Conservation (phyloP, 2,329 filamentous ascomycete genomes). For the Kalaharituber pfeilii region DNA sequence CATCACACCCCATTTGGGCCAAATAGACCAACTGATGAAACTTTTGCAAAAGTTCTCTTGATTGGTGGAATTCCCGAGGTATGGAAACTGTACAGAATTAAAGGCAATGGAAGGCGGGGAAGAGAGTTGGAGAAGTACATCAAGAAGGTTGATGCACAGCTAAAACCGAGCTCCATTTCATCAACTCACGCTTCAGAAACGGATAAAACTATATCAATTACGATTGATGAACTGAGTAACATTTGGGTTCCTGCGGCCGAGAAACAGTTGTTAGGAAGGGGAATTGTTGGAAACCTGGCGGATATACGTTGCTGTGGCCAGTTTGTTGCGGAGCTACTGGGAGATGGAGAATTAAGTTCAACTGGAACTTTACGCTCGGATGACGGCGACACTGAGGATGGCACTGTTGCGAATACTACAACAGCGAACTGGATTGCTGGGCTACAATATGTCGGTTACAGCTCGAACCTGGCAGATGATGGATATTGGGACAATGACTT, state of each 20-base stretch:
- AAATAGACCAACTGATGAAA: constrained; percentile 9
- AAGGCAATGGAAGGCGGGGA: constrained; percentile 12
- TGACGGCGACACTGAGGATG: no score
- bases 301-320: constrained; percentile 13
- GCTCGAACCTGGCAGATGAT: background rate
- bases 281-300: constrained; percentile 14
- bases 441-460: no score
- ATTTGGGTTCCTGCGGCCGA: constrained; percentile 16
- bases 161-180: background rate
- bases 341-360: background rate
- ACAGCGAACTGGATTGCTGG: no score
- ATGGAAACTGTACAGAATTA: constrained; percentile 14
- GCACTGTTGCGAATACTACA: no score
- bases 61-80: constrained; percentile 16
- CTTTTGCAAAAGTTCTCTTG: constrained; percentile 15
- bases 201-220: constrained; percentile 4
- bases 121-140: constrained; percentile 16
- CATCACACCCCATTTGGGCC: constrained; percentile 1
- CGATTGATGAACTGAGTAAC: constrained; percentile 12
- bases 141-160: constrained; percentile 9
- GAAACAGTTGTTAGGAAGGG: constrained; percentile 8
- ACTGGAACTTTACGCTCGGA: constrained; percentile 5
- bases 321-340: constrained; percentile 14
- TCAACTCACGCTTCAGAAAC: constrained; percentile 1
- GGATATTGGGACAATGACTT: background rate